phyloP scores from a whole-genome alignment of 495 filamentous ascomycete genomes.

The Arthonia radiata region DNA sequence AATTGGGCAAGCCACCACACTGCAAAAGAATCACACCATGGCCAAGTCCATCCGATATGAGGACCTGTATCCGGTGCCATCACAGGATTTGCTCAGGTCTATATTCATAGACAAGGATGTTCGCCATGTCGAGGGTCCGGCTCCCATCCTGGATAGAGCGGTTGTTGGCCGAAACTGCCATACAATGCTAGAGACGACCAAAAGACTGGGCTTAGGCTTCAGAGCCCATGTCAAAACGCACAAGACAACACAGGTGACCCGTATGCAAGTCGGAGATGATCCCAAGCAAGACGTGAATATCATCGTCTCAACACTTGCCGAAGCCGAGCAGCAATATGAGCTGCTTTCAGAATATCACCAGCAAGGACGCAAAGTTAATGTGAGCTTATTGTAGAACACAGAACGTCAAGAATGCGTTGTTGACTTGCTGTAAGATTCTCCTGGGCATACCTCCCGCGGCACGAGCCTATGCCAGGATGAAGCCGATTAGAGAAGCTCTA shows the following conservation, averaged over 20 bases:
- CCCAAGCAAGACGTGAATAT: conserved; percentile 29
- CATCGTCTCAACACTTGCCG: conserved; percentile 53
- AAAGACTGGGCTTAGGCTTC: conserved; percentile 36
- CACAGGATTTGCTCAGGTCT: conserved; percentile 10
- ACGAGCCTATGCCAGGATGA: too few relatives aligned
- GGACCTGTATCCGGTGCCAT: too few relatives aligned
- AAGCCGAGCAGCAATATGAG: conserved; percentile 44
- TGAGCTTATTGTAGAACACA: too few relatives aligned
- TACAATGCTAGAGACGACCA: conserved; percentile 41
- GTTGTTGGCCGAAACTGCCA: conserved; percentile 45
- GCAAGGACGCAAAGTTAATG: conserved; percentile 27
- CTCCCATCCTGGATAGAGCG: conserved; percentile 41
- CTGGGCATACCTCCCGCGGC: conserved; percentile 51
- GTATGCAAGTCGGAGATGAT: conserved; percentile 41
- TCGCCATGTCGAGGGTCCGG: conserved; percentile 34
- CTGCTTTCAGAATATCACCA: conserved; percentile 31
- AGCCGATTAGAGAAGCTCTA: conserved; percentile 21
- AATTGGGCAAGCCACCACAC: too few relatives aligned
- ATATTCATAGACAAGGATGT: conserved; percentile 38
- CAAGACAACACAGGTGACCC: conserved; percentile 56
- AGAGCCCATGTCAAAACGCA: conserved; percentile 72
- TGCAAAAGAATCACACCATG: too few relatives aligned
- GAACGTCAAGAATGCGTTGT: too few relatives aligned
- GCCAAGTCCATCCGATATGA: too few relatives aligned
- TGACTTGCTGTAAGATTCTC: too few relatives aligned